These are phyloP conservation scores for Psidium guajava DNA, from an alignment of 345 rosid genomes.

Conservation along the genomic window DNA sequence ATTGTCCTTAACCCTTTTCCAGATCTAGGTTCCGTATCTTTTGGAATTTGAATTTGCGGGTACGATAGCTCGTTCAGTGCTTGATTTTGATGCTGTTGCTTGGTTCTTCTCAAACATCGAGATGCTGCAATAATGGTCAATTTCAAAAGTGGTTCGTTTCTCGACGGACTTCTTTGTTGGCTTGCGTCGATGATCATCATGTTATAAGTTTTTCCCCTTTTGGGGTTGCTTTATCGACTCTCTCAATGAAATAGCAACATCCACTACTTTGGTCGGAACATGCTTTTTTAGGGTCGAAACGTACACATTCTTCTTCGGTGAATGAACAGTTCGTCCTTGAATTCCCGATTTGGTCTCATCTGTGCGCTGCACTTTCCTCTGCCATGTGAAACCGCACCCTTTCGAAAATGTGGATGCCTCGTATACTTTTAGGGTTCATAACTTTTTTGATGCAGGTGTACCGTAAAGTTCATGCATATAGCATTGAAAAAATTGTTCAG, in stretches of 20 bases:
- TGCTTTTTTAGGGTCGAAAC: not conserved
- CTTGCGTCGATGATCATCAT: not conserved
- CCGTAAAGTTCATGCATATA: too few species aligned
- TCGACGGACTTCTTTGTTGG: not conserved
- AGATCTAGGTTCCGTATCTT: not conserved
- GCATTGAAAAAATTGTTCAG: too few species aligned
- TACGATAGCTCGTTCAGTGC: not conserved
- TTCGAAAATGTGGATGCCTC: not conserved
- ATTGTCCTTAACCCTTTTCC: not conserved
- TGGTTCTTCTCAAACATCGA: not conserved
- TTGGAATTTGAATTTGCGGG: not conserved
- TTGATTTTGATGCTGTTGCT: not conserved
- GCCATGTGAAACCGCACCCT: not conserved
- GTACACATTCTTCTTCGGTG: not conserved
- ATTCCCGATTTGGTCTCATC: not conserved
- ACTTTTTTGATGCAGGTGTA: too few species aligned
- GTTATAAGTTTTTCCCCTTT: not conserved
- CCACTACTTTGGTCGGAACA: not conserved
- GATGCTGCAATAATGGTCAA: not conserved
- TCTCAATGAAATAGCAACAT: not conserved
- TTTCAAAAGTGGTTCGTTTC: not conserved
- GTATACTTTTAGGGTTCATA: not conserved
- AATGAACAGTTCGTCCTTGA: not conserved
- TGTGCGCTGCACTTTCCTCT: not conserved
- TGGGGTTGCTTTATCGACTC: not conserved